phyloP scores from a whole-genome alignment of 805 yeast species.

The Pichia exigua region DNA sequence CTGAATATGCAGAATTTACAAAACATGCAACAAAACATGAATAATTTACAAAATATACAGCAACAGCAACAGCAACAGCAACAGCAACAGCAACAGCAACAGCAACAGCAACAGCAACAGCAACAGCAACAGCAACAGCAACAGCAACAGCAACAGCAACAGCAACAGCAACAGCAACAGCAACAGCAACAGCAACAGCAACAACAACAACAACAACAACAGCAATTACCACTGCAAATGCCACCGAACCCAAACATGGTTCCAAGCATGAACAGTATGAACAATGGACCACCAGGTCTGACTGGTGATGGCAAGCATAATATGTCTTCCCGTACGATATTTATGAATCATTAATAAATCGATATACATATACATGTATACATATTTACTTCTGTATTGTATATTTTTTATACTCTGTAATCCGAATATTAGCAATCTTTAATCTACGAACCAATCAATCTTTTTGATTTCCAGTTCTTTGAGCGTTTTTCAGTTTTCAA shows the following conservation, averaged over 20 bases:
- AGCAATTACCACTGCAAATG: background rate
- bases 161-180: slow-evolving; percentile 11
- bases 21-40: background rate
- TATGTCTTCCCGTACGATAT: slow-evolving; percentile 20
- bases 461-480: background rate
- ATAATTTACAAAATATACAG: background rate
- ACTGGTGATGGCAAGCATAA: slow-evolving; percentile 15
- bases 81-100: background rate
- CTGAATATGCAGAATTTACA: background rate
- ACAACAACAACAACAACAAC: slow-evolving; percentile 12
- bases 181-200: slow-evolving; percentile 11
- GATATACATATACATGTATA: background rate
- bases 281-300: slow-evolving; percentile 2
- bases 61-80: slow-evolving; percentile 11
- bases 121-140: background rate
- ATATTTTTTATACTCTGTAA: background rate
- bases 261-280: background rate
- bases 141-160: slow-evolving; percentile 11
- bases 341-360: slow-evolving; percentile 4
- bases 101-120: background rate
- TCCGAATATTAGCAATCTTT: background rate
- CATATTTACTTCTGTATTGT: background rate
- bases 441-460: background rate
- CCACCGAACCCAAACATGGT: background rate
- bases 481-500: background rate